Evolutionary conservation across 805 yeast genomes (phyloP), one percentile per base, ranked within the genome.

Genomic region (Sugiyamaella chiloensis): DNA sequence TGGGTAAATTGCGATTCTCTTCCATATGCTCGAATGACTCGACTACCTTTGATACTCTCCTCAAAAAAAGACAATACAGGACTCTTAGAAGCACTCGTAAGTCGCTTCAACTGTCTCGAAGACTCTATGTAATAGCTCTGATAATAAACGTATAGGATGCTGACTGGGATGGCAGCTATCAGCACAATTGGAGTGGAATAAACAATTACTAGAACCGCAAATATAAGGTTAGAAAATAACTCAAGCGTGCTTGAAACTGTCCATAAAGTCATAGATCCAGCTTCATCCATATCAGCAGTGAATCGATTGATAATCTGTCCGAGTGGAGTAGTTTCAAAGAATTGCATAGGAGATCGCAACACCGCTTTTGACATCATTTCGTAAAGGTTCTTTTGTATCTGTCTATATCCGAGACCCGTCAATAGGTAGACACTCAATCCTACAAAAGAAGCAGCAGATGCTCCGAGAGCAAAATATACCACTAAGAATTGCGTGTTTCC

Each of bases 321-420:
- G 54, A 89, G 81, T 45, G 97, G 98, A 0, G 96, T 90, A 0
- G 96, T 87, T 66, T 90, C 98, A 60, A 90, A 90, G 62, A 90
- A 90, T 31, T 85, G 75, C 96, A 90, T 90, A 51, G 97, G 97
- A 0, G 96, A 91, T 53, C 89, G 74, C 50, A 90, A 66, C 5
- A 90, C 93, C 40, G 78, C 64, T 8, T 64, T 66, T 4, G 88
- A 80, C 96, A 90, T 89, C n/a, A 68, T 65, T 50, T 80, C 76
- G 64, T 89, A 96, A 50, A 87, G 69, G 4, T 57, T 59, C n/a
- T 20, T 16, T 24, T 26, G 42, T 9, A 34, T 34, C 8, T 53
- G 49, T 16, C 40, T 23, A 27, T 48, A 19, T 5, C 42, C 48
- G 77, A 66, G 26, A 78, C 68, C 6, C 72, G 53, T 1, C 86